Conservation (phyloP, 345 rosid genomes). For the Hypericum androsaemum region DNA sequence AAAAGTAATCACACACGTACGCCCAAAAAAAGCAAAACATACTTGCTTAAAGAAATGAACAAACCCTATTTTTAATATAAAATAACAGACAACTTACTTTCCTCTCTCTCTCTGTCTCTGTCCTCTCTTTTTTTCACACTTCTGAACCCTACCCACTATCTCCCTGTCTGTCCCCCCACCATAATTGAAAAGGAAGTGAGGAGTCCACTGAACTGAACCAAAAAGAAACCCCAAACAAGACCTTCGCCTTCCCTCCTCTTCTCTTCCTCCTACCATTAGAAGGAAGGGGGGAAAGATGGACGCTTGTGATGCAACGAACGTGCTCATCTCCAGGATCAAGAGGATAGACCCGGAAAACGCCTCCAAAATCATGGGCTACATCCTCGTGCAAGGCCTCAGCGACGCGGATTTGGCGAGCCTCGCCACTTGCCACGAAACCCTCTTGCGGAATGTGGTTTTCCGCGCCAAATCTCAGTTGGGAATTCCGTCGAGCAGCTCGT, state of each 20-base stretch:
- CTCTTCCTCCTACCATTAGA: slow-evolving; percentile 14
- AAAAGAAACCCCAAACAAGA: too few relatives aligned
- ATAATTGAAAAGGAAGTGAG: too few relatives aligned
- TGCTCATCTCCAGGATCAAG: slow-evolving; percentile 64
- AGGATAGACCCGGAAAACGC: slow-evolving; percentile 74
- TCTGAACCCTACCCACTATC: too few relatives aligned
- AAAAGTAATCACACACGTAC: too few relatives aligned
- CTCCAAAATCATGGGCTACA: slow-evolving; percentile 72
- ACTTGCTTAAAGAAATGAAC: too few relatives aligned
- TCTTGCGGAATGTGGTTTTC: slow-evolving; percentile 43
- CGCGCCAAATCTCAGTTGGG: slow-evolving; percentile 66
- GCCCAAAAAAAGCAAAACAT: too few relatives aligned
- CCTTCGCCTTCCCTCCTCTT: not conserved
- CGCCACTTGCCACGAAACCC: slow-evolving; percentile 55
- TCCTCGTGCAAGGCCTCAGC: slow-evolving; percentile 59
- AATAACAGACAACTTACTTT: too few relatives aligned
- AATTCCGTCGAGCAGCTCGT: slow-evolving; percentile 41
- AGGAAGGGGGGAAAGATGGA: slow-evolving; percentile 30
- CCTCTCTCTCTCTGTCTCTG: too few relatives aligned
- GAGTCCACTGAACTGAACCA: too few relatives aligned
- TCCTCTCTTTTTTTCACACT: too few relatives aligned
- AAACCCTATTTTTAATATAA: too few relatives aligned
- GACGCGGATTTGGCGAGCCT: slow-evolving; percentile 61
- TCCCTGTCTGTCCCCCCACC: too few relatives aligned
- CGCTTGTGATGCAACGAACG: slow-evolving; percentile 53